Conservation (phyloP, 495 filamentous ascomycete species). For the Penicillium cinerascens region DNA sequence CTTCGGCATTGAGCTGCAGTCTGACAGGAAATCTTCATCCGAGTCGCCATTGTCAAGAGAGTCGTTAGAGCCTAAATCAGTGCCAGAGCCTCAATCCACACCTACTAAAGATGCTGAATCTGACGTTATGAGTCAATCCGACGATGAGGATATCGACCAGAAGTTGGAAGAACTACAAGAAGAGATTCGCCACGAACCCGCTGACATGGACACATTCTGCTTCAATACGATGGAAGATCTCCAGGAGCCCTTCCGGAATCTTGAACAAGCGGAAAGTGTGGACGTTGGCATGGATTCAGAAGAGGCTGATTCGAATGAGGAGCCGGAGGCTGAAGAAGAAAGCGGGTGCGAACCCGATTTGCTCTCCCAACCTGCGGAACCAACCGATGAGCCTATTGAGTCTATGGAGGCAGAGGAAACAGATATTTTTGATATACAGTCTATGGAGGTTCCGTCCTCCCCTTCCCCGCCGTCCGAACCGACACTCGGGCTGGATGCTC, state of each 20-base stretch:
- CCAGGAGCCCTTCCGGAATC: slow-evolving; percentile 7
- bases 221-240: slow-evolving; percentile 24
- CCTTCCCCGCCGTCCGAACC: not conserved
- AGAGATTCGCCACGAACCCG: slow-evolving; percentile 14
- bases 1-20: slow-evolving; percentile 24
- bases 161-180: slow-evolving; percentile 7
- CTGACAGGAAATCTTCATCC: slow-evolving; percentile 5
- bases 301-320: not conserved
- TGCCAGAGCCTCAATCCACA: not conserved
- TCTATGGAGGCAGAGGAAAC: not conserved
- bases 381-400: not conserved
- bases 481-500: slow-evolving; percentile 3
- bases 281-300: not conserved
- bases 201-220: slow-evolving; percentile 23
- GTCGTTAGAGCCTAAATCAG: not conserved
- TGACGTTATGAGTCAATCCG: not conserved
- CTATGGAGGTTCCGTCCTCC: not conserved
- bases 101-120: not conserved
- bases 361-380: not conserved
- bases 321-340: slow-evolving; percentile 9
- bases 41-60: slow-evolving; percentile 1
- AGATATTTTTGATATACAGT: not conserved
- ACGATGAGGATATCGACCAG: slow-evolving; percentile 8
- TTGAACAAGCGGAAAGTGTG: not conserved
- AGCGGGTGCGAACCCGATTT: not conserved